These are phyloP conservation scores for Wickerhamomyces sp. DNA, from an alignment of 1,139 yeast species.

Conservation along the genomic window DNA sequence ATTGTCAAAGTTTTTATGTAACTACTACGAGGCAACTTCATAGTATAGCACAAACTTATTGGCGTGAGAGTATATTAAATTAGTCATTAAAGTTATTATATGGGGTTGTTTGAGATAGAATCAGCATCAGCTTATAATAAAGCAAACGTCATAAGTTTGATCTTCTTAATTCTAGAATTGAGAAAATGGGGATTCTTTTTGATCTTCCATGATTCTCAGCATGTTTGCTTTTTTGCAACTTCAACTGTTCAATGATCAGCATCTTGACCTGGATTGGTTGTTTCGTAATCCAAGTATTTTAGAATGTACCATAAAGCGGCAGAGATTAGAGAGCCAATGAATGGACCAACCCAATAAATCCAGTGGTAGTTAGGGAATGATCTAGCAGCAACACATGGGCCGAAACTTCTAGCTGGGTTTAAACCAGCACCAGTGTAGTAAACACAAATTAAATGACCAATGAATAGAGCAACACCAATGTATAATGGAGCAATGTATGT, in stretches of 20 bases:
- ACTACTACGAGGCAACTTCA: too few relatives aligned
- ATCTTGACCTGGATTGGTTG: conserved; percentile 71
- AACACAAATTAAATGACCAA: conserved; percentile 78
- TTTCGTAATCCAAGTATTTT: conserved; percentile 63
- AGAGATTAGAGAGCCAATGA: conserved; percentile 65
- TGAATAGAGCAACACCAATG: conserved; percentile 77
- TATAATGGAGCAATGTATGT: conserved; percentile 79
- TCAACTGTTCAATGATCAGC: conserved; percentile 23
- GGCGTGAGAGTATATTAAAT: background rate
- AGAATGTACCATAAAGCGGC: conserved; percentile 63
- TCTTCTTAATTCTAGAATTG: background rate
- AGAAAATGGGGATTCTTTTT: too few relatives aligned
- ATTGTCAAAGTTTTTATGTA: too few relatives aligned
- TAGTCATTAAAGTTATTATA: background rate
- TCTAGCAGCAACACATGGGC: conserved; percentile 71
- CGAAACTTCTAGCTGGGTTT: conserved; percentile 87
- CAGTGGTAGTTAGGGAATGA: conserved; percentile 81
- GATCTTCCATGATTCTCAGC: too few relatives aligned
- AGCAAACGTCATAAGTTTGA: too few relatives aligned
- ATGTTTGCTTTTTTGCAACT: background rate
- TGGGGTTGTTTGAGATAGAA: too few relatives aligned
- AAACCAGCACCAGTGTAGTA: conserved; percentile 90
- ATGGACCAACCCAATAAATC: conserved; percentile 91
- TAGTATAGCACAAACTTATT: background rate
- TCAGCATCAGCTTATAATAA: background rate